Base-by-base conservation (phyloP, 495 filamentous ascomycete genomes). In the Penicillium paradoxum region DNA sequence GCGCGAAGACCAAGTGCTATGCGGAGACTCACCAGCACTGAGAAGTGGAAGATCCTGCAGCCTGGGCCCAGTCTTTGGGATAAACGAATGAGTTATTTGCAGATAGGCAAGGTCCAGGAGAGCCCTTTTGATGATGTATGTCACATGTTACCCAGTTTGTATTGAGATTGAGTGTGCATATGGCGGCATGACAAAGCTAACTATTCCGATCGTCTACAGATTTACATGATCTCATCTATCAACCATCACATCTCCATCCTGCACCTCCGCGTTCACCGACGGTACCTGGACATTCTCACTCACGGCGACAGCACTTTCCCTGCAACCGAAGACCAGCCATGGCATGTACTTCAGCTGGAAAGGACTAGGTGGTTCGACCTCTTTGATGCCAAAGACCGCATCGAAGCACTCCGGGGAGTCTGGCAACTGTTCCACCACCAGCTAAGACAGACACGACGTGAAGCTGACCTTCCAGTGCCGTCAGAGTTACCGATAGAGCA, bases 221-320 rank as follows among this genome's bases (percentile, higher is more conserved):
- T 95, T 34, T 96, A 90, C 69, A 80, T 96, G 60, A 60, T 95
- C 43, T 90, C 86, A 41, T 81, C 84, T 3, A 72, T 96, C 45
- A 89, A 91, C 66, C 90, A 95, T 65, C 91, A 96, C 54, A 67
- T 95, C 34, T 80, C 80, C 48, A 80, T 96, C 42, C 58, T 95
- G 38, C 79, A 88, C 46, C 78, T 91, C 22, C 80, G 86, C 24
- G 81, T 96, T 42, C 89, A 90, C 51, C 69, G 71, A 17, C 67
- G 72, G 14, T 83, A 95, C 53, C 67, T 92, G 29, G 79, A 79
- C 0, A 65, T 72, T 40, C 64, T 87, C 27, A 75, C 72, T 30
- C 54, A 62, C 2, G 71, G 72, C 1, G 45, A 52, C 25, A 72
- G 67, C 54, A 42, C 39, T 7, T 62, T 64, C 58, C 50, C 63